Conservation (phyloP, 1,284 basidiomycete genomes). For the Marasmius tenuissimus region DNA sequence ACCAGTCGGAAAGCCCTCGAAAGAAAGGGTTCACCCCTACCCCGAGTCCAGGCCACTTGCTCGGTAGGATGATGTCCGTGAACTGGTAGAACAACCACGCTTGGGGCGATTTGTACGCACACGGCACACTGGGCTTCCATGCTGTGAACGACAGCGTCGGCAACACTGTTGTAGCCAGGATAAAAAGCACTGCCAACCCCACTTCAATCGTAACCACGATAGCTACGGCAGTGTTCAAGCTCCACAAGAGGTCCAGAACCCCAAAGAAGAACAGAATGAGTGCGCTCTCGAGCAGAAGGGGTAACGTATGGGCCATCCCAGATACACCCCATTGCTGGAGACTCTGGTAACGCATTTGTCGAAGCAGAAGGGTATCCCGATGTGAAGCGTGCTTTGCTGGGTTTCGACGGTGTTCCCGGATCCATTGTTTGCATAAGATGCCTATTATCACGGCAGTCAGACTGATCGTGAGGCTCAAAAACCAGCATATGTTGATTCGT, state of each 20-base stretch:
- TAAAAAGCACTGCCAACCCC: background rate
- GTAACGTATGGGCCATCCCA: background rate
- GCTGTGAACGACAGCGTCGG: background rate
- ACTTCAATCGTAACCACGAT: background rate
- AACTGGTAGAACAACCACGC: background rate
- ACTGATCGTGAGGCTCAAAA: background rate
- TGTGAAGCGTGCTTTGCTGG: background rate
- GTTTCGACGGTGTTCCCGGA: background rate
- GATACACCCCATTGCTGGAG: background rate
- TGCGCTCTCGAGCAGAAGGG: background rate
- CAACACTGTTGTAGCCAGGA: background rate
- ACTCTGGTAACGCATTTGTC: background rate
- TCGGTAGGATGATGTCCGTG: background rate
- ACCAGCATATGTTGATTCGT: slow-evolving; percentile 1
- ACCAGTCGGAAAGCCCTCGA: background rate
- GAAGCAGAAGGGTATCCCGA: background rate
- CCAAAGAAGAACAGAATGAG: background rate
- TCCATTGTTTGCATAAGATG: slow-evolving; percentile 1
- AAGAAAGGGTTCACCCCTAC: background rate
- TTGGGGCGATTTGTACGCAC: background rate
- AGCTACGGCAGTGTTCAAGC: background rate
- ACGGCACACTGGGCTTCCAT: background rate
- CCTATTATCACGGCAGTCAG: slow-evolving; percentile 1
- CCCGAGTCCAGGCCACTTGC: background rate
- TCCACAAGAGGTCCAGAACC: background rate